Evolutionary conservation across 2,329 filamentous ascomycete species (phyloP).

Genomic region (Thielaviopsis populi): DNA sequence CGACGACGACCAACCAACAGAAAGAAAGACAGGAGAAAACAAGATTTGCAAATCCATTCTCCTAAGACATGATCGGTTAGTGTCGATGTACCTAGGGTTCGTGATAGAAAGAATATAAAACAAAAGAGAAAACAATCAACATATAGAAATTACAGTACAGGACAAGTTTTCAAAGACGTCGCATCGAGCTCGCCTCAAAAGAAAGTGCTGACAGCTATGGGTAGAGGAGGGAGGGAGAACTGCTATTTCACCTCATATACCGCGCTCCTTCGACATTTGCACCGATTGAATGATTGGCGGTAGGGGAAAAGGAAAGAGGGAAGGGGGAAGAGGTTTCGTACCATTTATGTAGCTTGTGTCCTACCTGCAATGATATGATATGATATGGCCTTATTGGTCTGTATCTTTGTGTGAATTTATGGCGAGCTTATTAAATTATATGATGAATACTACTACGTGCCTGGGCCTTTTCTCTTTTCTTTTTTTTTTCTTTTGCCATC

Average conservation of each 20-base stretch:
- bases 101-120: background rate
- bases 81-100: background rate
- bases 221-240: background rate
- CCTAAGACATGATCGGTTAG: background rate
- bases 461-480: background rate
- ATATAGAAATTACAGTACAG: background rate
- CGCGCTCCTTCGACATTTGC: no score
- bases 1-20: background rate
- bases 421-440: background rate
- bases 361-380: background rate
- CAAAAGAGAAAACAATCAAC: background rate
- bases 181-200: constrained; percentile 1
- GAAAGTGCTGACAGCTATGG: constrained; percentile 1
- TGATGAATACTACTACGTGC: no score
- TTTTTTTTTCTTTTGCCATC: background rate
- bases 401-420: background rate
- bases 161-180: background rate
- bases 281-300: no score
- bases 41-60: background rate
- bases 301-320: background rate
- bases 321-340: background rate
- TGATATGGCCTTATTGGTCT: background rate
- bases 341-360: background rate
- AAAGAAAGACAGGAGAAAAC: background rate
- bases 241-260: background rate